Evolutionary conservation across 495 filamentous ascomycete species (phyloP).

Genomic region (Rhypophila decipiens): DNA sequence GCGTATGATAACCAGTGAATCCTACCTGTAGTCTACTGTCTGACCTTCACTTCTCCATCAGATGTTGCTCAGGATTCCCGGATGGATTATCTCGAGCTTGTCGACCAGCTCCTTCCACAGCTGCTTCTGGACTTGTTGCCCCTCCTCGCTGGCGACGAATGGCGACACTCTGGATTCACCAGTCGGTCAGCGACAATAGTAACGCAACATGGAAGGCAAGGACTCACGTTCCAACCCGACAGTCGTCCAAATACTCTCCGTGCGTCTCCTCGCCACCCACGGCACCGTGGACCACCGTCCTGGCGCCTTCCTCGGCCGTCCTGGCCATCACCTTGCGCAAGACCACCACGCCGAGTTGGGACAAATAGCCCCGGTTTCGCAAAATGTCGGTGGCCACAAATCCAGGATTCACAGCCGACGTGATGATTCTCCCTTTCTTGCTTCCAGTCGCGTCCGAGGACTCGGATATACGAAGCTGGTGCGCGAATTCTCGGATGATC

Average conservation of each 20-base stretch:
- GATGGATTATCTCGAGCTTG: conserved; percentile 26
- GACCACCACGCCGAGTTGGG: conserved; percentile 3
- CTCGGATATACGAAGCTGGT: conserved; percentile 14
- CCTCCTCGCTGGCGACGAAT: conserved; percentile 17
- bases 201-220: neutral
- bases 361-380: conserved; percentile 11
- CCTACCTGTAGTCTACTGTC: too few species aligned
- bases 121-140: conserved; percentile 17
- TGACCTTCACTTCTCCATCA: too few species aligned
- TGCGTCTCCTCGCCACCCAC: conserved; percentile 13
- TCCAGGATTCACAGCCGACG: conserved; percentile 26
- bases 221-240: conserved; percentile 17
- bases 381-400: conserved; percentile 23
- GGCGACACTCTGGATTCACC: conserved; percentile 1
- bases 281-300: conserved; percentile 11
- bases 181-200: neutral
- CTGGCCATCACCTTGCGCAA: neutral
- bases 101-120: conserved; percentile 26
- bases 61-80: conserved; percentile 8
- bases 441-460: too few species aligned
- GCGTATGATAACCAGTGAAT: too few species aligned
- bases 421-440: conserved; percentile 22
- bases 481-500: conserved; percentile 24
- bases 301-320: conserved; percentile 9
- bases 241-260: conserved; percentile 28